A percentile compares a stretch with the other conserved stretches of the same genome.
These are phyloP conservation scores for Ceratobasidium sp. DNA, from an alignment of 1,284 basidiomycete species.

Conservation along the genomic window DNA sequence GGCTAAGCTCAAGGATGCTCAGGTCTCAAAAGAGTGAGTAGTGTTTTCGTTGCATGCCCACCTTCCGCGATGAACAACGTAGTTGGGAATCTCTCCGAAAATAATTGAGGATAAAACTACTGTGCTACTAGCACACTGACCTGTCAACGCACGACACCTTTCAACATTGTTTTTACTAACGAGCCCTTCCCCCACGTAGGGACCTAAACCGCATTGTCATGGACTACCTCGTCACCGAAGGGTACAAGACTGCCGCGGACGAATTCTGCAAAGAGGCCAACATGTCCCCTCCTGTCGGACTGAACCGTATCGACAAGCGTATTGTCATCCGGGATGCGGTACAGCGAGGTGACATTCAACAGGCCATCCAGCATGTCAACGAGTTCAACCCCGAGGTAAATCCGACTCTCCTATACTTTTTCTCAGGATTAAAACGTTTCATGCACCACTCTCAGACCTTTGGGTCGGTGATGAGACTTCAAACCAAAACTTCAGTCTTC, in stretches of 20 bases:
- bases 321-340: constrained; percentile 95
- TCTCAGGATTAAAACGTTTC: constrained; percentile 86
- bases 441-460: constrained; percentile 99
- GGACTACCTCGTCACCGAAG: constrained; percentile 98
- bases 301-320: constrained; percentile 91
- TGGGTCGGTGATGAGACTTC: constrained; percentile 80
- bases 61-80: constrained; percentile 67
- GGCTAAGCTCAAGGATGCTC: constrained; percentile 59
- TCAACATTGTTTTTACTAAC: constrained; percentile 59
- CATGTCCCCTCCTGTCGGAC: constrained; percentile 81
- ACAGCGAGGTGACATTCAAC: constrained; percentile 93
- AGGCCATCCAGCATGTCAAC: constrained; percentile 93
- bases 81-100: constrained; percentile 92
- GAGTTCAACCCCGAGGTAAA: constrained; percentile 97
- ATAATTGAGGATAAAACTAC: constrained; percentile 46
- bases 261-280: constrained; percentile 92
- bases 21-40: constrained; percentile 65
- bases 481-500: constrained; percentile 91
- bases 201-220: constrained; percentile 97
- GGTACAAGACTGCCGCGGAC: constrained; percentile 95
- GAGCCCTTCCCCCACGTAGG: constrained; percentile 66
- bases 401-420: constrained; percentile 51
- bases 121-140: constrained; percentile 43
- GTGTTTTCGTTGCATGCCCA: constrained; percentile 1
- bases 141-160: constrained; percentile 38